A percentile compares a stretch with the other conserved stretches of the same genome.
These are phyloP conservation scores for Zymoseptoria ardabiliae DNA, from an alignment of 2,329 filamentous ascomycete species.

Conservation along the genomic window DNA sequence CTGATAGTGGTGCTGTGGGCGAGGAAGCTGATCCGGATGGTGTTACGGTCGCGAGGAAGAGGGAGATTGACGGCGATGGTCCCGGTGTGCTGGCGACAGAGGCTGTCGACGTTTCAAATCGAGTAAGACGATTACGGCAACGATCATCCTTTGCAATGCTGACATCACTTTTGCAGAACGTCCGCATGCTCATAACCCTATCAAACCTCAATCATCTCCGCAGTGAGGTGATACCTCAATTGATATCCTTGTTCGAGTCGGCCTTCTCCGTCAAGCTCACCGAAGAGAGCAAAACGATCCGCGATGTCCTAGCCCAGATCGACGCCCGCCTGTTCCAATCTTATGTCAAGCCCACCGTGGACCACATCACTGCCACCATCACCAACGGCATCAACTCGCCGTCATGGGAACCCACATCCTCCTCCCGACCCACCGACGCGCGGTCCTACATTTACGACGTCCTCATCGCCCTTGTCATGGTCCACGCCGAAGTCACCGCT, in stretches of 20 bases:
- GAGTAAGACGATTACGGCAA: constrained; percentile 34
- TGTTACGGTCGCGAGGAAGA: constrained; percentile 30
- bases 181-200: constrained; percentile 87
- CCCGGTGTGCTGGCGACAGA: constrained; percentile 38
- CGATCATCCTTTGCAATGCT: neutral
- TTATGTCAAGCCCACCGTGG: constrained; percentile 73
- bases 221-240: constrained; percentile 70
- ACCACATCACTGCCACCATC: constrained; percentile 62
- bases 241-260: constrained; percentile 90
- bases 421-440: constrained; percentile 60
- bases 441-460: constrained; percentile 84
- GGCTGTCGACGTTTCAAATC: constrained; percentile 47
- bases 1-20: constrained; percentile 34
- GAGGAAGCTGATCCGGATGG: constrained; percentile 48
- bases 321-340: constrained; percentile 85
- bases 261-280: constrained; percentile 90
- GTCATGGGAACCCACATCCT: constrained; percentile 48
- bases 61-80: constrained; percentile 14
- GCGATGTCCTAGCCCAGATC: constrained; percentile 83
- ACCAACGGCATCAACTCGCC: constrained; percentile 62
- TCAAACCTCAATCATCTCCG: constrained; percentile 84
- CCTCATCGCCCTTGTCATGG: constrained; percentile 76
- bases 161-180: constrained; percentile 21
- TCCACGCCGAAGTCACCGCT: constrained; percentile 58
- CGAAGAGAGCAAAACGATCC: constrained; percentile 86